Conservation (phyloP, 2,329 filamentous ascomycete species). For the Aspergillus hortae region DNA sequence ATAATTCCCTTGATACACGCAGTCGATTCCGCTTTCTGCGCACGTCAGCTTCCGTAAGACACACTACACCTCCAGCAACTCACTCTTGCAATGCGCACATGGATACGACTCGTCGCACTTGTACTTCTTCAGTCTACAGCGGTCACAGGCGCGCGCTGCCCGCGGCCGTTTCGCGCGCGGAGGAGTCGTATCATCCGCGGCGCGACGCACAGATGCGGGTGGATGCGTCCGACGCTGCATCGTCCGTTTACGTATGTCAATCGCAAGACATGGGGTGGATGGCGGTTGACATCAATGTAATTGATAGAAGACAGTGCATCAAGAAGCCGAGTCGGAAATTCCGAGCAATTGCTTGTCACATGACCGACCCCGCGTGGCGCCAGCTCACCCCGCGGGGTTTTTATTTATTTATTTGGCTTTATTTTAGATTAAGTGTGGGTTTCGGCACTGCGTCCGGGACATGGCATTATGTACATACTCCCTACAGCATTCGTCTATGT, state of each 20-base stretch:
- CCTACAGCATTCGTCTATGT: background rate
- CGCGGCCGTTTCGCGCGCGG: constrained; percentile 35
- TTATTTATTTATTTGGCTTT: too few relatives aligned
- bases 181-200: constrained; percentile 14
- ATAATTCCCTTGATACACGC: constrained; percentile 34
- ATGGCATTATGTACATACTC: background rate
- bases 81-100: constrained; percentile 45
- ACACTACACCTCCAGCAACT: constrained; percentile 7
- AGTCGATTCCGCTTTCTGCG: constrained; percentile 31
- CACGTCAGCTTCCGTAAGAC: background rate
- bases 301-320: background rate
- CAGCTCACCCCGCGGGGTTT: too few relatives aligned
- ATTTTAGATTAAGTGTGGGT: too few relatives aligned
- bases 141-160: constrained; percentile 46
- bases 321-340: constrained; percentile 14
- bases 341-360: constrained; percentile 20
- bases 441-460: too few relatives aligned
- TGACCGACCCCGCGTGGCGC: background rate
- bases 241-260: constrained; percentile 14
- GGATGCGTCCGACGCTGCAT: constrained; percentile 38
- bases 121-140: constrained; percentile 48
- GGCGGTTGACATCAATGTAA: background rate
- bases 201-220: constrained; percentile 6
- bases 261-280: constrained; percentile 3
- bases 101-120: constrained; percentile 47